Evolutionary conservation across 441 rosid species (phyloP).

Genomic region (Populus hybrid): DNA sequence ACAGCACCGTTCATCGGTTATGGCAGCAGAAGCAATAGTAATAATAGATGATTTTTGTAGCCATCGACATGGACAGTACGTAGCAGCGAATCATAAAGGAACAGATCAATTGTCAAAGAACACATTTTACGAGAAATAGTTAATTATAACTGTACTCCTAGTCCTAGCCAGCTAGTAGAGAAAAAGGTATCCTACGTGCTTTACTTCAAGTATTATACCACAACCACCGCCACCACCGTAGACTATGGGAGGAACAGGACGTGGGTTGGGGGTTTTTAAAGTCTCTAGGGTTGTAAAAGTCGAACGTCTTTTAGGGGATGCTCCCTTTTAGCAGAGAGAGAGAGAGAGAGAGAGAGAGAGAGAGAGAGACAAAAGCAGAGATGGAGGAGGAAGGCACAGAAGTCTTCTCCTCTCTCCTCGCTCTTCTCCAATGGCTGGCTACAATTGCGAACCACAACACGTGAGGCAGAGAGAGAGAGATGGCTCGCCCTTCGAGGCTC

Average conservation of each 20-base stretch:
- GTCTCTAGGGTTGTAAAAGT: conserved; percentile 24
- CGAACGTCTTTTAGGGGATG: conserved; percentile 25
- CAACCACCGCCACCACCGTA: too few species aligned
- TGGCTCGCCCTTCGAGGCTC: conserved; percentile 23
- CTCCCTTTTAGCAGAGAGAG: background rate
- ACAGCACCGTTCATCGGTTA: background rate
- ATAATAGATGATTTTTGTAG: background rate
- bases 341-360: background rate
- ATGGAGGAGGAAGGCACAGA: background rate
- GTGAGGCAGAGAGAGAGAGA: conserved; percentile 19
- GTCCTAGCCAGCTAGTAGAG: background rate
- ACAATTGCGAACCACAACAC: conserved; percentile 19
- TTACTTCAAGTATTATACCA: too few species aligned
- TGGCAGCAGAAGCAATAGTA: background rate
- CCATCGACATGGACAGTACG: background rate
- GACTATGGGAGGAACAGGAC: background rate
- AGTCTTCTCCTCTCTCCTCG: background rate
- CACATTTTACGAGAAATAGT: background rate
- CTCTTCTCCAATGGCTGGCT: background rate
- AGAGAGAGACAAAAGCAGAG: background rate
- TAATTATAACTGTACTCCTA: background rate
- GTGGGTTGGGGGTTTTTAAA: background rate
- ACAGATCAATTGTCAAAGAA: background rate
- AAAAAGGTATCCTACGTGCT: too few species aligned
- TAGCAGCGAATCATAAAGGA: background rate